Evolutionary conservation across 192 early-diverging fungal genomes (phyloP).

Genomic region (Backusella circina): DNA sequence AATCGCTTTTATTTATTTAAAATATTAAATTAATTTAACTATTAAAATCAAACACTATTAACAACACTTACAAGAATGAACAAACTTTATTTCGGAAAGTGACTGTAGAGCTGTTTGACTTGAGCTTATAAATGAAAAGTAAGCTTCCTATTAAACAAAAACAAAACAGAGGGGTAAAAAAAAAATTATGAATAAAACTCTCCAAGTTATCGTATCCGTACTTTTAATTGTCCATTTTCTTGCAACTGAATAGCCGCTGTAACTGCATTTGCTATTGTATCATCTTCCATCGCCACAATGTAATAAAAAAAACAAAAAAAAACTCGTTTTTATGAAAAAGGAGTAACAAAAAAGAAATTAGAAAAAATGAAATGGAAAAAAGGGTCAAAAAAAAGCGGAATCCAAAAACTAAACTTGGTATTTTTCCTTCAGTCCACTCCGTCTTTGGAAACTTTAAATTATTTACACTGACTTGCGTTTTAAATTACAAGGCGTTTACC

Average conservation of each 20-base stretch:
- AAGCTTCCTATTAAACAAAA: slow-evolving; percentile 56
- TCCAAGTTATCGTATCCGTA: neutral
- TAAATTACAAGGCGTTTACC: neutral
- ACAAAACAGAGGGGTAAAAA: neutral
- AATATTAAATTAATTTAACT: no score
- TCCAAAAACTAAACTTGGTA: no score
- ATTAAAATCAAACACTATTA: neutral
- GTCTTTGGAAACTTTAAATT: no score
- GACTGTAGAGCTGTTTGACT: slow-evolving; percentile 41
- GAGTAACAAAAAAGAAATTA: neutral
- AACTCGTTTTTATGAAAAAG: neutral
- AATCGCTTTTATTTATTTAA: slow-evolving; percentile 14
- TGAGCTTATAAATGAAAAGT: slow-evolving; percentile 43
- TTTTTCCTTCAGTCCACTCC: no score
- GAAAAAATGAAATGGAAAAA: neutral
- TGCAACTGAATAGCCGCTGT: slow-evolving; percentile 16
- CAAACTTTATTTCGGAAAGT: slow-evolving; percentile 51
- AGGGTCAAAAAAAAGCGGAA: neutral
- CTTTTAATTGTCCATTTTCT: slow-evolving; percentile 31
- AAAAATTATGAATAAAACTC: neutral
- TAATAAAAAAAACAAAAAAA: slow-evolving; percentile 4
- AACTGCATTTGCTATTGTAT: slow-evolving; percentile 25
- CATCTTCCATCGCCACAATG: neutral
- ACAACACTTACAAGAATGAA: slow-evolving; percentile 48
- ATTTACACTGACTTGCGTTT: neutral